Conservation (phyloP, 441 rosid genomes). For the Gossypium schwendimanii region DNA sequence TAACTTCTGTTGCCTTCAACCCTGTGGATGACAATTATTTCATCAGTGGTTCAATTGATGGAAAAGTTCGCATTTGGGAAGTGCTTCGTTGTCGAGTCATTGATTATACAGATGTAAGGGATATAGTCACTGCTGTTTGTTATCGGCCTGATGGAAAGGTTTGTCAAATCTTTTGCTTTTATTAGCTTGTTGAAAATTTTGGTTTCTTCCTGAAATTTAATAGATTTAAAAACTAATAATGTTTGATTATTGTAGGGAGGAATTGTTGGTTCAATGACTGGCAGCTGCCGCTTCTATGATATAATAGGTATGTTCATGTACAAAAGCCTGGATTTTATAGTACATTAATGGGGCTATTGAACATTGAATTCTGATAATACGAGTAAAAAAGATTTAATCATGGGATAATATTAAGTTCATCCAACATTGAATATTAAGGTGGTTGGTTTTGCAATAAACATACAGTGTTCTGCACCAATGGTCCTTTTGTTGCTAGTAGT, state of each 20-base stretch:
- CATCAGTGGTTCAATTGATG: constrained; percentile 62
- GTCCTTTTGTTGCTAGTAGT: background rate
- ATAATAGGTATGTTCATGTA: constrained; percentile 33
- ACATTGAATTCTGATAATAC: background rate
- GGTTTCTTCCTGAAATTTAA: background rate
- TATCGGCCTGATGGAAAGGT: constrained; percentile 59
- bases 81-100: constrained; percentile 38
- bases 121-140: constrained; percentile 57
- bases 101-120: constrained; percentile 48
- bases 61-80: constrained; percentile 60
- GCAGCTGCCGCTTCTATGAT: constrained; percentile 47
- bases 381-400: background rate
- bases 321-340: background rate
- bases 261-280: constrained; percentile 51
- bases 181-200: background rate
- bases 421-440: background rate
- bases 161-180: background rate
- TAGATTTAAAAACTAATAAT: background rate
- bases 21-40: constrained; percentile 55
- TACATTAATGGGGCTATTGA: background rate
- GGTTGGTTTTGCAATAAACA: background rate
- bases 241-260: constrained; percentile 30
- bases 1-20: constrained; percentile 57
- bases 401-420: background rate
- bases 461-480: background rate